Percentiles rank a stretch among this genome's conserved stretches.
These are phyloP conservation scores for Aspergillus uvarum DNA, from an alignment of 2,329 filamentous ascomycete species.

Conservation along the genomic window DNA sequence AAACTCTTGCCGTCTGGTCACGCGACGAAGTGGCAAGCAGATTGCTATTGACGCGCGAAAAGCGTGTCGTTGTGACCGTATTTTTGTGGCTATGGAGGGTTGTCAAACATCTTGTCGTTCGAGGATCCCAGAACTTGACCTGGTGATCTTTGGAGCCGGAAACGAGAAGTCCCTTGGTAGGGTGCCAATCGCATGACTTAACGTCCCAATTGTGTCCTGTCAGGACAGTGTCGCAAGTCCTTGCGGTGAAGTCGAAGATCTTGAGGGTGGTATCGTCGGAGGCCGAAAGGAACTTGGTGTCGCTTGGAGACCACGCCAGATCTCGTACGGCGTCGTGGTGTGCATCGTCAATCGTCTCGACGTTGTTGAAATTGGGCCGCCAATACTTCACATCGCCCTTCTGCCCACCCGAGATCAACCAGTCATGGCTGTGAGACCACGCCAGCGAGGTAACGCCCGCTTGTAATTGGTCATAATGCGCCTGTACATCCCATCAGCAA, in stretches of 20 bases:
- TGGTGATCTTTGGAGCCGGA: constrained; percentile 97
- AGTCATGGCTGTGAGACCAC: constrained; percentile 95
- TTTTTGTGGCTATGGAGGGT: constrained; percentile 97
- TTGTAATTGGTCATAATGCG: constrained; percentile 66
- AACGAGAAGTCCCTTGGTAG: constrained; percentile 86
- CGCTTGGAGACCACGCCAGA: constrained; percentile 87
- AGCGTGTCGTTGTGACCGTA: constrained; percentile 87
- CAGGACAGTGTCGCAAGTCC: constrained; percentile 76
- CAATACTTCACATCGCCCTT: constrained; percentile 97
- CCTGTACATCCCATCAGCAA: constrained; percentile 43
- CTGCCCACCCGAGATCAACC: constrained; percentile 93
- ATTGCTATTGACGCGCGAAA: constrained; percentile 79
- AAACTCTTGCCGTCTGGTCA: constrained; percentile 89
- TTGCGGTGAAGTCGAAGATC: constrained; percentile 92
- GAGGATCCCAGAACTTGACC: constrained; percentile 98
- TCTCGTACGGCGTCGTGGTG: constrained; percentile 89
- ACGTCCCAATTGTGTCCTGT: constrained; percentile 98
- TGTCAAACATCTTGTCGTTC: constrained; percentile 82
- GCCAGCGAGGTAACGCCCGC: constrained; percentile 46
- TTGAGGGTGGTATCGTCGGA: constrained; percentile 92
- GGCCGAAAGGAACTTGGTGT: constrained; percentile 93
- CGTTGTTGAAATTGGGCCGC: constrained; percentile 99
- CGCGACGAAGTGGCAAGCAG: constrained; percentile 89
- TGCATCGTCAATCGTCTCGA: constrained; percentile 82
- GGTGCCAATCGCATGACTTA: constrained; percentile 97